Conservation (phyloP, 164 flowering plant genomes). For the Euptelea pleiosperma region DNA sequence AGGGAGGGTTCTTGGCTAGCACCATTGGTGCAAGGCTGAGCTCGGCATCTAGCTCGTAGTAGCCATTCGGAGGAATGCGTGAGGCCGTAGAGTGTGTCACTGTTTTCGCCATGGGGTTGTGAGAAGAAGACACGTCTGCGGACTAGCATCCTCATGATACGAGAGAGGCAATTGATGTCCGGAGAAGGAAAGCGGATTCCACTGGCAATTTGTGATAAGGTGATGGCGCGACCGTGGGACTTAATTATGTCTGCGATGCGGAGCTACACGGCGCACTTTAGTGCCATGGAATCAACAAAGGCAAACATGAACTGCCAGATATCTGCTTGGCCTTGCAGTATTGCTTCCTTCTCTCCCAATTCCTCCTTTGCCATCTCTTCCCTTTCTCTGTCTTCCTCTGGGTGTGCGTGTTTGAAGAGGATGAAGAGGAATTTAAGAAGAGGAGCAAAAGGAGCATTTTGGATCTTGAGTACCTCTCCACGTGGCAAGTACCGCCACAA, state of each 20-base stretch:
- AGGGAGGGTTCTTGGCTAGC: slow-evolving; percentile 26
- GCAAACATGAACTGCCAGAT: slow-evolving; percentile 32
- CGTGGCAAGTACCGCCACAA: too few species aligned
- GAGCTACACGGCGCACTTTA: slow-evolving; percentile 49
- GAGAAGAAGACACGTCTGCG: slow-evolving; percentile 31
- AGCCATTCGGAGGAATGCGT: slow-evolving; percentile 33
- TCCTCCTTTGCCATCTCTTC: not conserved
- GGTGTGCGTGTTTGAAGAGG: too few species aligned
- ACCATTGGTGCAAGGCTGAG: slow-evolving; percentile 28
- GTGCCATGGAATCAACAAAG: slow-evolving; percentile 40
- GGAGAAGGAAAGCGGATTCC: slow-evolving; percentile 17
- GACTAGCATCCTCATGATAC: slow-evolving; percentile 47
- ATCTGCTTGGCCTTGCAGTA: slow-evolving; percentile 34
- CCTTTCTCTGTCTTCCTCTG: not conserved
- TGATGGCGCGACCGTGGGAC: slow-evolving; percentile 30
- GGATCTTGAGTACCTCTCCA: too few species aligned
- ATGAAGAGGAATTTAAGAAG: too few species aligned
- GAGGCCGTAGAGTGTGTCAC: slow-evolving; percentile 29
- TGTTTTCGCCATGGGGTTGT: slow-evolving; percentile 9
- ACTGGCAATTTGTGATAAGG: slow-evolving; percentile 29
- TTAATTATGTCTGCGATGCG: slow-evolving; percentile 43
- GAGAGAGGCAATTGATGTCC: slow-evolving; percentile 30
- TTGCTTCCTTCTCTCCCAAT: slow-evolving; percentile 12
- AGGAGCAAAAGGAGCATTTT: too few species aligned
- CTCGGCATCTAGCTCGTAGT: slow-evolving; percentile 18